phyloP scores from a whole-genome alignment of 164 flowering plant species.

The Dillenia suffruticosa region DNA sequence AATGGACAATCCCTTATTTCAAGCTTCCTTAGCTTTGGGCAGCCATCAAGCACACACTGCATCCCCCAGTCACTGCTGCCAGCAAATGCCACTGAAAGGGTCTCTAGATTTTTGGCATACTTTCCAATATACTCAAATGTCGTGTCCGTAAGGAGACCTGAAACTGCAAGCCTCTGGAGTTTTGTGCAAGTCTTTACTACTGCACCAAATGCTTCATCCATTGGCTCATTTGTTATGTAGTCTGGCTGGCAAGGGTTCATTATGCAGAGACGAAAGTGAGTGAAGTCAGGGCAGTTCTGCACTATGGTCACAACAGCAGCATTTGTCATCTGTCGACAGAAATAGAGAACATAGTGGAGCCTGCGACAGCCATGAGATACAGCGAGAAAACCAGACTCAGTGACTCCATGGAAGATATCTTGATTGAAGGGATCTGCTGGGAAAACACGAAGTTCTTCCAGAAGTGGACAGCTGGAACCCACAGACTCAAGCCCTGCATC shows the following conservation, averaged over 20 bases:
- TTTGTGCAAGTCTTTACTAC: constrained; percentile 62
- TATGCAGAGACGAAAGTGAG: constrained; percentile 78
- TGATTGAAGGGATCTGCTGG: constrained; percentile 57
- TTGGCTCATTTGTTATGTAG: constrained; percentile 54
- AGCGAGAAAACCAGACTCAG: constrained; percentile 70
- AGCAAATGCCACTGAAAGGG: constrained; percentile 84
- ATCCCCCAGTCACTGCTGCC: constrained; percentile 67
- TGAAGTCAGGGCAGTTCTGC: constrained; percentile 72
- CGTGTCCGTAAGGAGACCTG: constrained; percentile 70
- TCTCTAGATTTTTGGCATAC: constrained; percentile 66
- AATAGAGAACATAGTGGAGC: constrained; percentile 68
- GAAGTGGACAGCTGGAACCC: constrained; percentile 50
- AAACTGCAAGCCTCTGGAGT: constrained; percentile 67
- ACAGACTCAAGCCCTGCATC: constrained; percentile 80
- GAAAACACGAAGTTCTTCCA: constrained; percentile 82
- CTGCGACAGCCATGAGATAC: constrained; percentile 75
- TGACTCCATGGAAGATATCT: constrained; percentile 42
- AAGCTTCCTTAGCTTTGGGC: constrained; percentile 66
- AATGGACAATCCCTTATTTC: constrained; percentile 89
- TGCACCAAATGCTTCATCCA: constrained; percentile 84
- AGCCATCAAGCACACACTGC: constrained; percentile 65
- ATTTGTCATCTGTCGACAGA: constrained; percentile 81
- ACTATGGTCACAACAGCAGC: constrained; percentile 64
- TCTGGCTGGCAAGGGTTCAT: constrained; percentile 70
- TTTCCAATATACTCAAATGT: constrained; percentile 71